Percentiles rank a stretch among this genome's conserved stretches.
Conservation (phyloP, 2,329 filamentous ascomycete genomes). For the Escovopsis sp. region DNA sequence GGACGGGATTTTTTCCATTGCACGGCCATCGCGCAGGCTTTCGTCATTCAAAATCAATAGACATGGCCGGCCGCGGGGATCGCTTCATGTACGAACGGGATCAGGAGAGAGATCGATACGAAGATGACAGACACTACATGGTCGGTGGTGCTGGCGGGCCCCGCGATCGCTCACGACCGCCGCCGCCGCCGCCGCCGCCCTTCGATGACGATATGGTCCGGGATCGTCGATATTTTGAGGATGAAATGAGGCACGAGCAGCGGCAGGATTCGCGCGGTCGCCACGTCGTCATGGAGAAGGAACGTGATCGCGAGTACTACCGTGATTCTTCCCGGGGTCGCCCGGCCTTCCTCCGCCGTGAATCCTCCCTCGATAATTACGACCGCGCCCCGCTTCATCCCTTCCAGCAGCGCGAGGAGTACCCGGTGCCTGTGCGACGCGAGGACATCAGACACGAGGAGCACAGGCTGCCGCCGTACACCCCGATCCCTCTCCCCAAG, state of each 20-base stretch:
- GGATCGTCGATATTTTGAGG: conserved; percentile 41
- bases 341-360: conserved; percentile 58
- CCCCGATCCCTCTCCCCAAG: conserved; percentile 55
- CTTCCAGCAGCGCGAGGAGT: conserved; percentile 43
- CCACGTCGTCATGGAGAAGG: conserved; percentile 40
- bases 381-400: conserved; percentile 52
- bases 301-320: conserved; percentile 33
- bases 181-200: conserved; percentile 20
- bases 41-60: conserved; percentile 3
- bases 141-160: conserved; percentile 11
- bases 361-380: conserved; percentile 83
- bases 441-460: conserved; percentile 34
- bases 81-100: conserved; percentile 26
- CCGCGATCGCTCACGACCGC: conserved; percentile 33
- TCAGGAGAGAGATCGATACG: conserved; percentile 32
- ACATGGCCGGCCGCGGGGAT: conserved; percentile 12
- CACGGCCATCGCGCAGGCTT: neutral
- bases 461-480: conserved; percentile 31
- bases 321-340: conserved; percentile 40
- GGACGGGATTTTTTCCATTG: no score
- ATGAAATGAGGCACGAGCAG: conserved; percentile 26
- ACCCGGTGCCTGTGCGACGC: conserved; percentile 40
- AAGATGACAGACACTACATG: conserved; percentile 35
- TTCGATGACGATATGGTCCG: conserved; percentile 33
- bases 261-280: conserved; percentile 29